phyloP scores from a whole-genome alignment of 2,329 filamentous ascomycete species.

The Botrytis deweyae region DNA sequence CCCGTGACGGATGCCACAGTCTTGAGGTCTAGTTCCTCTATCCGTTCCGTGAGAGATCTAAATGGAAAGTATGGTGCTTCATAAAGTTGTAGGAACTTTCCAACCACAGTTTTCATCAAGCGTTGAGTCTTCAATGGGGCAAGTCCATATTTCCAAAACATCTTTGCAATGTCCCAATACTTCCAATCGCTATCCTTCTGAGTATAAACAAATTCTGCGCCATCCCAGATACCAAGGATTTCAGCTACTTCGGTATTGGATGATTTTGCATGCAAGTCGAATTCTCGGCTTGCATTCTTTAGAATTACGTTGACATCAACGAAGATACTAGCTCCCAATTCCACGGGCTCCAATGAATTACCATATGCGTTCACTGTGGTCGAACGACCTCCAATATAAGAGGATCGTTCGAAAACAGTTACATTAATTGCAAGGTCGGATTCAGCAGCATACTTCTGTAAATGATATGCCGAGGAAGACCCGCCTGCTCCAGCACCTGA shows the following conservation, averaged over 20 bases:
- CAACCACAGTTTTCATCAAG: constrained; percentile 69
- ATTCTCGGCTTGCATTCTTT: constrained; percentile 66
- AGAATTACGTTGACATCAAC: constrained; percentile 82
- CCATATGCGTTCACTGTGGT: constrained; percentile 79
- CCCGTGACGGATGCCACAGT: constrained; percentile 70
- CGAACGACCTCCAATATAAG: constrained; percentile 79
- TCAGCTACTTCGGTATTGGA: constrained; percentile 46
- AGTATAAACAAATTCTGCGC: constrained; percentile 68
- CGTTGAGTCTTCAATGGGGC: constrained; percentile 72
- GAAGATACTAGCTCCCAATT: constrained; percentile 91
- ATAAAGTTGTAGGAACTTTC: constrained; percentile 77
- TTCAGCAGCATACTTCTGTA: constrained; percentile 67
- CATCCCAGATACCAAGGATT: constrained; percentile 81
- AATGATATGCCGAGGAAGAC: constrained; percentile 80
- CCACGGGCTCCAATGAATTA: constrained; percentile 66
- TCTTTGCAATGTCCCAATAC: constrained; percentile 79
- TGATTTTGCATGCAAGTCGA: constrained; percentile 61
- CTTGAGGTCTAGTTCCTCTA: constrained; percentile 65
- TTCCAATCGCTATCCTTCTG: constrained; percentile 57
- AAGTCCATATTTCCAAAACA: constrained; percentile 83
- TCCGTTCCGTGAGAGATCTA: constrained; percentile 66
- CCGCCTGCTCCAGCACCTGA: constrained; percentile 86
- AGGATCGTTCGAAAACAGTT: constrained; percentile 80
- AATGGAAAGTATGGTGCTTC: constrained; percentile 82
- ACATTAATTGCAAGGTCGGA: constrained; percentile 66